phyloP scores from a whole-genome alignment of 176 grass and related monocot genomes.

The Musa itinerans region DNA sequence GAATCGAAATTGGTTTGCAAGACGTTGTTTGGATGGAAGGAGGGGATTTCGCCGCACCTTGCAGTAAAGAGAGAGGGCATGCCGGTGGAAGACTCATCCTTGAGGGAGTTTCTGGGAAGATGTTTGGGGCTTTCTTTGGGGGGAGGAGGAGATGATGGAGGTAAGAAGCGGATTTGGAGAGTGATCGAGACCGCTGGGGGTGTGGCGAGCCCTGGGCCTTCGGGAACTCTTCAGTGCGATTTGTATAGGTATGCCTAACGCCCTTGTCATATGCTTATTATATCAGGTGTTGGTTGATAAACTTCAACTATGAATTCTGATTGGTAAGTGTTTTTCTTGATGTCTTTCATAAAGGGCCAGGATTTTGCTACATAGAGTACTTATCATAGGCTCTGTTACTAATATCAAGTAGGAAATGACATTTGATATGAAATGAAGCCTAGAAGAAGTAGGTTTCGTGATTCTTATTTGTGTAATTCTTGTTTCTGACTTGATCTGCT shows the following conservation, averaged over 20 bases:
- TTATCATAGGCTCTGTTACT: too few relatives aligned
- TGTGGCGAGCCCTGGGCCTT: conserved; percentile 66
- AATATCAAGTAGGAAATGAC: too few relatives aligned
- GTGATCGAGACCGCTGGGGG: conserved; percentile 85
- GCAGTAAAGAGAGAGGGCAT: conserved; percentile 81
- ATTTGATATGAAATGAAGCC: too few relatives aligned
- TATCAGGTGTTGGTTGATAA: neutral
- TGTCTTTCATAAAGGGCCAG: too few relatives aligned
- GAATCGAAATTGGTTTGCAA: conserved; percentile 44
- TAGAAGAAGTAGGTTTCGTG: too few relatives aligned
- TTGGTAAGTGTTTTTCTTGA: too few relatives aligned
- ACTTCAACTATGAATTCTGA: too few relatives aligned
- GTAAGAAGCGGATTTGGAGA: conserved; percentile 45
- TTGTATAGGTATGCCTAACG: conserved; percentile 47
- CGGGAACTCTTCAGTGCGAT: conserved; percentile 76
- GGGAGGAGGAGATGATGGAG: conserved; percentile 9
- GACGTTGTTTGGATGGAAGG: conserved; percentile 80
- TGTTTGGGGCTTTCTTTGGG: conserved; percentile 26
- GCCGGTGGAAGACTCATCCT: conserved; percentile 36
- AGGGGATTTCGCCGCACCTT: conserved; percentile 77
- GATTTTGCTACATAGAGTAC: too few relatives aligned
- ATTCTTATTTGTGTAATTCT: too few relatives aligned
- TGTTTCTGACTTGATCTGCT: too few relatives aligned
- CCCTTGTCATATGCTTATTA: neutral
- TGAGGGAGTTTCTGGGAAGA: conserved; percentile 42